These are phyloP conservation scores for Chaetomium tenue DNA, from an alignment of 495 filamentous ascomycete species.

Conservation along the genomic window DNA sequence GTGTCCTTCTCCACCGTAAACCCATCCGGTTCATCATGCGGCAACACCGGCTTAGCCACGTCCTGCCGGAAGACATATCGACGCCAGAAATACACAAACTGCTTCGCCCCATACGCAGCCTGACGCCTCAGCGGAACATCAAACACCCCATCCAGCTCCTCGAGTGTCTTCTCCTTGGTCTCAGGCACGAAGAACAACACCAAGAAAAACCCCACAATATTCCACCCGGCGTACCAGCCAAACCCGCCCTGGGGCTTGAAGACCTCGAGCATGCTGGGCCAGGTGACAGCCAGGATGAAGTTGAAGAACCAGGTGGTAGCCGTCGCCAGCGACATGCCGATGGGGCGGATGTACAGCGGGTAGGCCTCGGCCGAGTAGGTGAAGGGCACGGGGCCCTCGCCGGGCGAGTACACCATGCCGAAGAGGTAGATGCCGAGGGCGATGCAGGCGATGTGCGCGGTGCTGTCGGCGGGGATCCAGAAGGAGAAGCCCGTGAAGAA, in stretches of 20 bases:
- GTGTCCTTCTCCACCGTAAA: constrained; percentile 36
- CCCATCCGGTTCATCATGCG: constrained; percentile 66
- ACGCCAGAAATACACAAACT: constrained; percentile 66
- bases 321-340: constrained; percentile 72
- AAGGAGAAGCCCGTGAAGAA: constrained; percentile 69
- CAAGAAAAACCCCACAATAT: constrained; percentile 59
- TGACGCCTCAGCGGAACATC: constrained; percentile 65
- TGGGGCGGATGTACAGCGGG: constrained; percentile 68
- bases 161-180: constrained; percentile 66
- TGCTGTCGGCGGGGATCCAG: constrained; percentile 53
- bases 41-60: constrained; percentile 54
- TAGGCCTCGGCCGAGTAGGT: constrained; percentile 78
- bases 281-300: constrained; percentile 63
- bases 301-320: constrained; percentile 63
- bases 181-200: constrained; percentile 68
- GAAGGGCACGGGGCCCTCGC: constrained; percentile 81
- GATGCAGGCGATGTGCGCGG: constrained; percentile 60
- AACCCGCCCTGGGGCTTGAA: constrained; percentile 62
- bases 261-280: constrained; percentile 54
- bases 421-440: constrained; percentile 72
- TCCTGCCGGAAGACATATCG: constrained; percentile 60
- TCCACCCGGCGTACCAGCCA: constrained; percentile 60
- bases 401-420: constrained; percentile 68
- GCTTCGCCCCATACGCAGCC: constrained; percentile 60
- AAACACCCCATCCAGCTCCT: constrained; percentile 83